Evolutionary conservation across 176 grass and related monocot genomes (phyloP).

Genomic region (Saccharum officinarum): DNA sequence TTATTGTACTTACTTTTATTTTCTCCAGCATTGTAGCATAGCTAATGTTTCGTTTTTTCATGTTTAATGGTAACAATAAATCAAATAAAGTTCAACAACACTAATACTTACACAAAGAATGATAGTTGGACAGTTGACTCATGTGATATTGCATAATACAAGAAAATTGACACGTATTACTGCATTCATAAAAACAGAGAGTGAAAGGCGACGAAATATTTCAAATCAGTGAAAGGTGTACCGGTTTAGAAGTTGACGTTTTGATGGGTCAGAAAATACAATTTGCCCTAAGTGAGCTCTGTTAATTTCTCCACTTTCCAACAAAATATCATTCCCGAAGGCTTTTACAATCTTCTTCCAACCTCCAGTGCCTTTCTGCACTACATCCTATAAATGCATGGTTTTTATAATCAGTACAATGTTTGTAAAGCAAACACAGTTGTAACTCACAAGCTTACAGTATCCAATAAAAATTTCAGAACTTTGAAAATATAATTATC

Average conservation of each 20-base stretch:
- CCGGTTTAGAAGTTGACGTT: too few species aligned
- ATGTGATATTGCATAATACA: background rate
- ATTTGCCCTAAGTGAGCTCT: too few species aligned
- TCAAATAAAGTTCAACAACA: background rate
- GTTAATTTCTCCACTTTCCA: too few species aligned
- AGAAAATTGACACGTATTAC: background rate
- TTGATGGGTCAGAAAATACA: too few species aligned
- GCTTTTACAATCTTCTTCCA: too few species aligned
- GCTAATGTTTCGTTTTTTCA: background rate
- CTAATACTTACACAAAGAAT: background rate
- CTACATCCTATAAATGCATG: conserved; percentile 62
- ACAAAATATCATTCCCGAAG: too few species aligned
- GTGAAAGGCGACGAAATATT: background rate
- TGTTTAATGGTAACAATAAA: background rate
- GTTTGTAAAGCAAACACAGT: background rate
- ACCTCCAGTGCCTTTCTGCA: background rate
- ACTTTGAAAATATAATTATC: background rate
- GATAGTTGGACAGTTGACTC: background rate
- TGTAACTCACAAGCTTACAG: background rate
- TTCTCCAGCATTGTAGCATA: background rate
- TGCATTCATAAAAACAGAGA: background rate
- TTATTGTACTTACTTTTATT: background rate
- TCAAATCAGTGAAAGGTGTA: background rate
- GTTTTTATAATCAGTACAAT: conserved; percentile 4
- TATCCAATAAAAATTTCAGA: background rate